A percentile compares a stretch with the other conserved stretches of the same genome.
phyloP scores from a whole-genome alignment of 208 protist genomes.

The Phytomonas serpens region DNA sequence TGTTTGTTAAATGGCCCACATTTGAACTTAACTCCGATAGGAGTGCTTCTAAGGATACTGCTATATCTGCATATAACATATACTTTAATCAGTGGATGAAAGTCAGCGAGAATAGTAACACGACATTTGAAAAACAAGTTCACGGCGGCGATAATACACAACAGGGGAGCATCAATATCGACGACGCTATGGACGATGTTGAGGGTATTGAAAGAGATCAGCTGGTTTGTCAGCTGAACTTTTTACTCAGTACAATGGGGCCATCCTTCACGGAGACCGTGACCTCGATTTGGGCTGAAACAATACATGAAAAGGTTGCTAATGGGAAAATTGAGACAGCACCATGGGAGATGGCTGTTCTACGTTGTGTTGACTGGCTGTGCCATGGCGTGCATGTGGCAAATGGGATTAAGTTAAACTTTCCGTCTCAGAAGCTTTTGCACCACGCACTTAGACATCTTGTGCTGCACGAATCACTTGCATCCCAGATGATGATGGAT shows the following conservation, averaged over 20 bases:
- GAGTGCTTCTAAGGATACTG: not conserved
- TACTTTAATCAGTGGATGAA: constrained; percentile 1
- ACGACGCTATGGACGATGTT: not conserved
- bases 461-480: not conserved
- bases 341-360: not conserved
- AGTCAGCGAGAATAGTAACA: not conserved
- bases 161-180: not conserved
- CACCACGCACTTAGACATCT: not conserved
- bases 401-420: not conserved
- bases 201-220: not conserved
- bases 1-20: not conserved
- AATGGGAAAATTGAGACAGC: not conserved
- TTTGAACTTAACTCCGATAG: not conserved
- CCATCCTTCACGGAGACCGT: not conserved
- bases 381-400: not conserved
- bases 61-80: not conserved
- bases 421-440: not conserved
- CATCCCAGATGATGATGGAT: not conserved
- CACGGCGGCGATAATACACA: not conserved
- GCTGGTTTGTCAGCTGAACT: not conserved
- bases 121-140: not conserved
- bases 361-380: not conserved
- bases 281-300: not conserved
- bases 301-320: not conserved
- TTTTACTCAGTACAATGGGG: not conserved